A percentile compares a stretch with the other conserved stretches of the same genome.
phyloP scores from a whole-genome alignment of 768 basidiomycete genomes.

The Kwoniella dejecticola region DNA sequence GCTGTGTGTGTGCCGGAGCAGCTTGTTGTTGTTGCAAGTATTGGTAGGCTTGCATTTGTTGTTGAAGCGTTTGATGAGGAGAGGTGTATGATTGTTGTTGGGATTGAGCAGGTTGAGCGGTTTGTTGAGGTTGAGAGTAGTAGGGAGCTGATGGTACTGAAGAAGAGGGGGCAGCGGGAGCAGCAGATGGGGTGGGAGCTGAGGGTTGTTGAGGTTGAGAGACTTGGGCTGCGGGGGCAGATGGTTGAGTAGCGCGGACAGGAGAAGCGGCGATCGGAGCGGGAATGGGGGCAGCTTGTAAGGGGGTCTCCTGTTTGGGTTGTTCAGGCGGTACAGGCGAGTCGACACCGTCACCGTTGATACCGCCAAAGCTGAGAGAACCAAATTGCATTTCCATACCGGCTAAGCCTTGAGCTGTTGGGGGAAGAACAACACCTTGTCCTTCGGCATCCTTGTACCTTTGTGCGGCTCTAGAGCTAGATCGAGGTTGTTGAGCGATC shows the following conservation, averaged over 20 bases:
- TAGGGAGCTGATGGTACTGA: slow-evolving; percentile 14
- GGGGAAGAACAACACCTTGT: slow-evolving; percentile 55
- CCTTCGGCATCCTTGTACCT: slow-evolving; percentile 53
- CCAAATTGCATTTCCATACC: slow-evolving; percentile 57
- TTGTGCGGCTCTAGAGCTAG: slow-evolving; percentile 48
- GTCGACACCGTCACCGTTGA: slow-evolving; percentile 48
- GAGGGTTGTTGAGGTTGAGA: slow-evolving; percentile 19
- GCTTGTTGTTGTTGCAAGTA: slow-evolving; percentile 39
- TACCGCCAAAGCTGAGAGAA: slow-evolving; percentile 54
- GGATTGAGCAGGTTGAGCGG: slow-evolving; percentile 20
- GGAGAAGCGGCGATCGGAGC: slow-evolving; percentile 35
- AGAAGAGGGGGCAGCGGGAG: slow-evolving; percentile 17
- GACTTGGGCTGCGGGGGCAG: slow-evolving; percentile 27
- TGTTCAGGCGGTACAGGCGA: slow-evolving; percentile 31
- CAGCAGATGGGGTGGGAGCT: slow-evolving; percentile 10
- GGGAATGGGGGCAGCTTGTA: slow-evolving; percentile 28
- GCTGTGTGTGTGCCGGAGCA: slow-evolving; percentile 37
- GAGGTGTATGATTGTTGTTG: slow-evolving; percentile 37
- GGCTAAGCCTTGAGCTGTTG: slow-evolving; percentile 36
- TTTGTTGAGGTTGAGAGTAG: slow-evolving; percentile 25
- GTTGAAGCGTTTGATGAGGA: slow-evolving; percentile 47
- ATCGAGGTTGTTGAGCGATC: slow-evolving; percentile 42
- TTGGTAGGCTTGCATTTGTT: slow-evolving; percentile 43
- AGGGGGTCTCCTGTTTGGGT: slow-evolving; percentile 35
- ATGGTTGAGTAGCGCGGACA: slow-evolving; percentile 27